Evolutionary conservation across 179 eudicot species (phyloP).

Genomic region (Carnegiea gigantea): DNA sequence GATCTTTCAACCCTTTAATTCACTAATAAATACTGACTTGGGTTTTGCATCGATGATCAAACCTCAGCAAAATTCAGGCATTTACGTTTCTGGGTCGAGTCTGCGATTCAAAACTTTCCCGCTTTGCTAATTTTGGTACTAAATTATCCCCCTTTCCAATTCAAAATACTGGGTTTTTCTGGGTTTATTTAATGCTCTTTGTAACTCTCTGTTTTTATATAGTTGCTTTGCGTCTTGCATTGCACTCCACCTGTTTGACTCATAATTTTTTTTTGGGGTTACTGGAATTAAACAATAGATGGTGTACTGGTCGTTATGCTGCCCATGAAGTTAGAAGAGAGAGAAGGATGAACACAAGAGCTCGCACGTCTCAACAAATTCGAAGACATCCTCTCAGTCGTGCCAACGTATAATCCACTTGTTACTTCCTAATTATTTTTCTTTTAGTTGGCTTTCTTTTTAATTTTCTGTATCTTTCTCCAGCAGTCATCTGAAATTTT

Average conservation of each 20-base stretch:
- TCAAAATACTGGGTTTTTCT: background rate
- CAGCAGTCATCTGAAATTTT: slow-evolving; percentile 25
- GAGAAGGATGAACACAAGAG: slow-evolving; percentile 34
- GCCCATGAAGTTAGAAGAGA: slow-evolving; percentile 26
- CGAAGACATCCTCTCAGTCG: slow-evolving; percentile 26
- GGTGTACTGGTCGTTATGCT: slow-evolving; percentile 23
- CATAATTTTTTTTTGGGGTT: background rate
- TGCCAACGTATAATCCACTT: slow-evolving; percentile 29
- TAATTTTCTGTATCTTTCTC: slow-evolving; percentile 22
- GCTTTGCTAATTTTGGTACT: slow-evolving; percentile 16
- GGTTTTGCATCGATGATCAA: slow-evolving; percentile 5
- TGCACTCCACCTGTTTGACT: slow-evolving; percentile 22
- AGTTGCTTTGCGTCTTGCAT: slow-evolving; percentile 12
- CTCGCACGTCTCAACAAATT: slow-evolving; percentile 46
- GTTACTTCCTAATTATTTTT: background rate
- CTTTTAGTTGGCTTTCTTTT: background rate
- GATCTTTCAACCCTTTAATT: background rate
- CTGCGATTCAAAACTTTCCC: slow-evolving; percentile 19
- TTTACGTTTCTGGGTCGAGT: slow-evolving; percentile 14
- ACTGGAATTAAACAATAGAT: background rate
- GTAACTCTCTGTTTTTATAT: background rate
- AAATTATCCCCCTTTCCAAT: background rate
- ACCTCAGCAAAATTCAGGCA: slow-evolving; percentile 24
- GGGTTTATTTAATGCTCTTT: slow-evolving; percentile 14
- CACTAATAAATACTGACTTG: background rate